Base-by-base conservation (phyloP, 31 red algal genomes). In the Asparagopsis taxiformis region DNA sequence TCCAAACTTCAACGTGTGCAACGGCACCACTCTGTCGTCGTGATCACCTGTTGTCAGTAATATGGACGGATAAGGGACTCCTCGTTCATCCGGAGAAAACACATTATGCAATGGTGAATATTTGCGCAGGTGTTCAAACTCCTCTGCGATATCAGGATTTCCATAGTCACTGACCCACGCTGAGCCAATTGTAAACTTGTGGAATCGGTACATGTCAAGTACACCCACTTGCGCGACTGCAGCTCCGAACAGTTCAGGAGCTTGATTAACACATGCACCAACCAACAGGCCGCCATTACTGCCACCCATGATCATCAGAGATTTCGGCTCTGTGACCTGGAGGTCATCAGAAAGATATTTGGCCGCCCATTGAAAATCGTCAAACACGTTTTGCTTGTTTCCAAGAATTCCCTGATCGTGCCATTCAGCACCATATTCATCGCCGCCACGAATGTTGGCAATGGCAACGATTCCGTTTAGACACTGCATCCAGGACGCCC, bases 71-170 rank as follows among this genome's bases (percentile, higher is more conserved):
- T 94, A 94, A 23, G 82, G 75, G 11, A 39, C 49, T 3, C 82
- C 91, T 17, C 28, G 20, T 24, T 77, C 79, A 39, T 79, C 89
- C 19, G 89, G 89, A 54, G 51, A 62, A 54, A 80, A 75, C 58
- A 82, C 75, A 60, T 94, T 94, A 58, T 94, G 91, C 25, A 88
- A 52, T 19, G 91, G 91, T 7, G 83, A 88, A 65, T 94, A 94
- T 24, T 73, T 74, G 26, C 43, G 70, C 51, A 79, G 76, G 19
- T 70, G 48, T 65, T 79, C 67, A 55, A 85, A 94, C 41, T 94
- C 65, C 16, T 87, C 76, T 11, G 74, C 77, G n/a, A 75, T 74
- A 59, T 84, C 80, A 5, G 80, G 79, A 44, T 93, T 62, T 31
- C 90, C 90, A 66, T 65, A 93, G 61, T 93, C 90, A 38, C 59